These are phyloP conservation scores for Amorphotheca resinae DNA, from an alignment of 495 filamentous ascomycete species.

Conservation along the genomic window DNA sequence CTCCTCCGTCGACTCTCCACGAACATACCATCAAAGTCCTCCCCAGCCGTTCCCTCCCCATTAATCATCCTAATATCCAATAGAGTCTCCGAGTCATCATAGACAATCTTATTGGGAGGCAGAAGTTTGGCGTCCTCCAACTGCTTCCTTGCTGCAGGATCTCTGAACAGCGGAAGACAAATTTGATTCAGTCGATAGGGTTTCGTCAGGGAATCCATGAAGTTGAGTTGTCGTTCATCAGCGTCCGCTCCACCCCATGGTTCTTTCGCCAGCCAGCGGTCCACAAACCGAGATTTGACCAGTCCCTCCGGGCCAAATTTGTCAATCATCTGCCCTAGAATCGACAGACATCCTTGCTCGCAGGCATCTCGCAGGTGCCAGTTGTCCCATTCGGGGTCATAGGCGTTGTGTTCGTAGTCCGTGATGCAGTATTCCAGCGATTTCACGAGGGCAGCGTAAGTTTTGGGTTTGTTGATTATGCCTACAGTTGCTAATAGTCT, in stretches of 20 bases:
- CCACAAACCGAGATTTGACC: conserved; percentile 37
- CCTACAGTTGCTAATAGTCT: conserved; percentile 22
- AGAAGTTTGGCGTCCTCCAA: conserved; percentile 30
- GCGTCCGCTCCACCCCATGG: conserved; percentile 36
- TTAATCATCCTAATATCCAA: conserved; percentile 10
- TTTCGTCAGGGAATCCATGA: conserved; percentile 28
- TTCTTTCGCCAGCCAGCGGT: conserved; percentile 43
- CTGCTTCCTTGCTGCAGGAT: conserved; percentile 27
- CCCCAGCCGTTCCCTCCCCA: conserved; percentile 13
- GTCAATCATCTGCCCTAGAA: conserved; percentile 31
- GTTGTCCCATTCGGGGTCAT: conserved; percentile 37
- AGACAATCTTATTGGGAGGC: conserved; percentile 2
- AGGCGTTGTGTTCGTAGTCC: conserved; percentile 35
- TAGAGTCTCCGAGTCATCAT: background rate
- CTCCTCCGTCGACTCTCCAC: conserved; percentile 24
- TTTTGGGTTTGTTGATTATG: conserved; percentile 22
- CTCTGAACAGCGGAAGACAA: conserved; percentile 25
- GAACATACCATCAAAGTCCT: conserved; percentile 17
- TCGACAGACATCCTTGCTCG: conserved; percentile 37
- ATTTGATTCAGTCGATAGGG: conserved; percentile 36
- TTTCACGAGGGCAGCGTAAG: conserved; percentile 38
- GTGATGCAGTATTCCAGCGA: conserved; percentile 35
- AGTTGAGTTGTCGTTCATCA: conserved; percentile 32
- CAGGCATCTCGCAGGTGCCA: conserved; percentile 38
- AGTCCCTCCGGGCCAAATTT: conserved; percentile 29